A percentile compares a stretch with the other conserved stretches of the same genome.
Conservation (phyloP, 2,329 filamentous ascomycete genomes). For the Aspergillus sp. region DNA sequence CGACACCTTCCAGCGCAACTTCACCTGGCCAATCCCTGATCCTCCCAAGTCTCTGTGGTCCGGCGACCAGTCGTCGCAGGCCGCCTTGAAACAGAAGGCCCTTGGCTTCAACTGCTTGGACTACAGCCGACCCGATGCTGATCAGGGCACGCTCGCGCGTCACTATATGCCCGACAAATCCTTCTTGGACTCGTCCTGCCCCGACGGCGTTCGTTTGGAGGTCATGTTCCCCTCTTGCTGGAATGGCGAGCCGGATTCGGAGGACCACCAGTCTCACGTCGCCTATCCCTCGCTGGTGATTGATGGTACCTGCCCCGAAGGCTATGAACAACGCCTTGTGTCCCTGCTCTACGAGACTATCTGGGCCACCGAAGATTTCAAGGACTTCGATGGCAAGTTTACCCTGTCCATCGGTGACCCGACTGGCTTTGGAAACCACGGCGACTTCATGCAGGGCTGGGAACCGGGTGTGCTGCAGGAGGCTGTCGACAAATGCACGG, state of each 20-base stretch:
- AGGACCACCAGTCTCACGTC: slow-evolving; percentile 55
- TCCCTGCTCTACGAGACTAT: slow-evolving; percentile 81
- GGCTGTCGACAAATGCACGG: slow-evolving; percentile 69
- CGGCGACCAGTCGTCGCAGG: slow-evolving; percentile 56
- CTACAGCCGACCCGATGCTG: slow-evolving; percentile 52
- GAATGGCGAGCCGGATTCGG: slow-evolving; percentile 56
- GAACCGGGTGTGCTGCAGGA: slow-evolving; percentile 57
- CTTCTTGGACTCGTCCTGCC: slow-evolving; percentile 71
- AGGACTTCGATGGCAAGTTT: slow-evolving; percentile 56
- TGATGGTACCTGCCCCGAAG: slow-evolving; percentile 63
- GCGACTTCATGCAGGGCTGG: slow-evolving; percentile 75
- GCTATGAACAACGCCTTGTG: slow-evolving; percentile 58
- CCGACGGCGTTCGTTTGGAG: slow-evolving; percentile 72
- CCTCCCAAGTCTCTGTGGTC: slow-evolving; percentile 63
- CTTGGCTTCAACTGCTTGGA: slow-evolving; percentile 93
- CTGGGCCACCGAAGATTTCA: slow-evolving; percentile 62
- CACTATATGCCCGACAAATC: slow-evolving; percentile 72
- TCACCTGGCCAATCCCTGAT: slow-evolving; percentile 58
- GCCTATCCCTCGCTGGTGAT: slow-evolving; percentile 71
- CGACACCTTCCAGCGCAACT: slow-evolving; percentile 57
- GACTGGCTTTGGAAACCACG: slow-evolving; percentile 66
- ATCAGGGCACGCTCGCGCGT: slow-evolving; percentile 68
- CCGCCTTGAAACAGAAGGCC: slow-evolving; percentile 65
- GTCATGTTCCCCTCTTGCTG: slow-evolving; percentile 86
- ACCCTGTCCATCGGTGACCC: slow-evolving; percentile 69